Percentiles rank a stretch among this genome's conserved stretches.
phyloP scores from a whole-genome alignment of 257 asterid species.

The Nicotiana sylvestris region DNA sequence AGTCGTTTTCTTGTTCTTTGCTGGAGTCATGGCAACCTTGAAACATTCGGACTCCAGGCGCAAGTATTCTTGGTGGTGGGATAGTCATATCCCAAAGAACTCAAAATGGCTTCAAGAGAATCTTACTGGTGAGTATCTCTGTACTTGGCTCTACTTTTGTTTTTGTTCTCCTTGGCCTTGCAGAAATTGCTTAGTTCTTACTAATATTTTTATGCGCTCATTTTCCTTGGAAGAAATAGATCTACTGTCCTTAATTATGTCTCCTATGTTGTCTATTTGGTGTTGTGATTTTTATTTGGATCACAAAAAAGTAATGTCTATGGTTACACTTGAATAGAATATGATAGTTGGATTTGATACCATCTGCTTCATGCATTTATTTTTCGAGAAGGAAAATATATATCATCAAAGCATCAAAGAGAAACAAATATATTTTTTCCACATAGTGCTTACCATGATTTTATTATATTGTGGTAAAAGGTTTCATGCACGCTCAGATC shows the following conservation, averaged over 20 bases:
- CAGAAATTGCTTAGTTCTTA: background rate
- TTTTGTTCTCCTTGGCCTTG: background rate
- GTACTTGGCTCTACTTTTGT: background rate
- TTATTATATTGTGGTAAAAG: background rate
- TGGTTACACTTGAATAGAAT: background rate
- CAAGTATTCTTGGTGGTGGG: conserved; percentile 97
- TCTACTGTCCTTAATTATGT: background rate
- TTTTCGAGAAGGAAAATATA: no score
- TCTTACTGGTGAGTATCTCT: conserved; percentile 52
- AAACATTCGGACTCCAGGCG: conserved; percentile 63
- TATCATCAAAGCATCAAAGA: conserved; percentile 2
- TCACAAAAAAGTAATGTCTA: background rate
- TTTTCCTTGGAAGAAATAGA: background rate
- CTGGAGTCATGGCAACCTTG: conserved; percentile 64
- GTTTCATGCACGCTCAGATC: background rate
- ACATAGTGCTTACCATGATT: background rate
- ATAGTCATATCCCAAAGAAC: conserved; percentile 92
- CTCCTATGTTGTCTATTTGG: background rate
- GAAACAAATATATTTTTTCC: background rate
- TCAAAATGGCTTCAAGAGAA: conserved; percentile 99
- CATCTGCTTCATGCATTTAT: background rate
- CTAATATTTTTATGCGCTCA: background rate
- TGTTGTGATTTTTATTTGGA: background rate
- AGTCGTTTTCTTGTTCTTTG: conserved; percentile 29
- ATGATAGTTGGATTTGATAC: background rate